phyloP scores from a whole-genome alignment of 768 basidiomycete genomes.

The Clitopilus hobsonii region DNA sequence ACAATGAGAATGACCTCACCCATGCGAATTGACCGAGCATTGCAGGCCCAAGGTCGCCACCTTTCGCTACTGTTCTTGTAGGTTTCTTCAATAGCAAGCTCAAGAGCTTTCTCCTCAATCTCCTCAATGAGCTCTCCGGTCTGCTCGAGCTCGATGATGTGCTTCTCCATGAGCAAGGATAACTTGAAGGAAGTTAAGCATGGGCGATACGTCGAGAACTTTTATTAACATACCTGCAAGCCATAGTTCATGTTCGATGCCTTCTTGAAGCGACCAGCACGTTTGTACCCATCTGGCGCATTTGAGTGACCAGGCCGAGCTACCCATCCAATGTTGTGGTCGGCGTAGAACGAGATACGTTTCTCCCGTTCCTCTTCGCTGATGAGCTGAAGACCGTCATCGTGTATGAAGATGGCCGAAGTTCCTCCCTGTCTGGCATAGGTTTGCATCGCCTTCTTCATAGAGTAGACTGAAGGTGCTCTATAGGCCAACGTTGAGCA shows the following conservation, averaged over 20 bases:
- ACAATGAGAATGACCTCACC: constrained; percentile 79
- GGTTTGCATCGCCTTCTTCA: constrained; percentile 87
- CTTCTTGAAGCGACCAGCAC: constrained; percentile 89
- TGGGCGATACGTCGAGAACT: too few species aligned
- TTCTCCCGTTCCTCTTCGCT: constrained; percentile 55
- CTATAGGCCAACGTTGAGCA: constrained; percentile 26
- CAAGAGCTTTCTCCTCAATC: constrained; percentile 69
- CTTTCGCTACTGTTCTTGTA: constrained; percentile 50
- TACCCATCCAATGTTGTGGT: constrained; percentile 79
- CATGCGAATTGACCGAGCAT: constrained; percentile 69
- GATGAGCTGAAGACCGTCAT: constrained; percentile 76
- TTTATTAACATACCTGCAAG: constrained; percentile 27
- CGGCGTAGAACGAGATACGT: constrained; percentile 70
- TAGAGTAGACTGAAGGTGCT: constrained; percentile 67
- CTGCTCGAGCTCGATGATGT: constrained; percentile 41
- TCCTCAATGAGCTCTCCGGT: constrained; percentile 30
- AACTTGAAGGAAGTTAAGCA: constrained; percentile 34
- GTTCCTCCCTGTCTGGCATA: constrained; percentile 88
- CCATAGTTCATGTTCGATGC: constrained; percentile 89
- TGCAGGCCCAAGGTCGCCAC: constrained; percentile 75
- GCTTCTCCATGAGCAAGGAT: constrained; percentile 58
- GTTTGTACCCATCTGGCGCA: constrained; percentile 62
- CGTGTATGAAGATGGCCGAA: constrained; percentile 75
- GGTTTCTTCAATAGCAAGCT: constrained; percentile 70
- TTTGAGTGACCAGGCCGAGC: constrained; percentile 71